Evolutionary conservation across 129 eudicot genomes (phyloP), one percentile per base, ranked within the genome.

Genomic region (Rutidosis leptorrhynchoides): DNA sequence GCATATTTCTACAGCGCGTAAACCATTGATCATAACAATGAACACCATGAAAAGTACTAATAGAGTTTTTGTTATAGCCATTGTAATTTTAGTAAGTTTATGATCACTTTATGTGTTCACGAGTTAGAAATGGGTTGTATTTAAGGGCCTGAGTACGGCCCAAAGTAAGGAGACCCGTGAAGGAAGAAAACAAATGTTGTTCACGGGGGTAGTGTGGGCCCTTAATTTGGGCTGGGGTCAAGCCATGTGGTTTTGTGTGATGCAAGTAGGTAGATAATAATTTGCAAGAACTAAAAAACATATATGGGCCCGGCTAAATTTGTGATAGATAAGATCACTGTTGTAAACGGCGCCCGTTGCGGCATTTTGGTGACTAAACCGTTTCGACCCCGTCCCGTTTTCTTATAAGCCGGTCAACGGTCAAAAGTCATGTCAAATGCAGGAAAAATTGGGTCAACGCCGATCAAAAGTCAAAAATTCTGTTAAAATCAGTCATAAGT

Each of bases 181-280:
- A 67, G 67, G 81, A 58, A 35, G 5, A 17, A 33, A 58, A 63
- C 24, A 67, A 46, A 67, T 27, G 19, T 2, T 67, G 28, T 67
- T 73, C 84, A 78, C 80, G 80, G 82, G 75, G 42, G 71, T 25
- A 10, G 16, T 22, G 62, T 82, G 71, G 72, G 83, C 79, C 83
- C 53, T 9, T 62, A 6, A 37, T 14, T 46, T 51, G 75, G 67
- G 75, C 67, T 51, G 64, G 64, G 28, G 5, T 56, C 54, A 27
- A 28, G 55, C 65, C 70, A 73, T 62, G 62, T 52, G 57, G 40
- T 53, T 17, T 32, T 64, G 71, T 27, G 56, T 64, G 71, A 62
- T 6, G 33, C 21, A 9, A 17, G 48, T 21, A 43, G 23, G 58
- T 56, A n/a, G 2, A 48, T 46, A 12, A 58, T 30, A 74, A n/a